Evolutionary conservation across 176 grass and related monocot genomes (phyloP).

Genomic region (Olyra latifolia): DNA sequence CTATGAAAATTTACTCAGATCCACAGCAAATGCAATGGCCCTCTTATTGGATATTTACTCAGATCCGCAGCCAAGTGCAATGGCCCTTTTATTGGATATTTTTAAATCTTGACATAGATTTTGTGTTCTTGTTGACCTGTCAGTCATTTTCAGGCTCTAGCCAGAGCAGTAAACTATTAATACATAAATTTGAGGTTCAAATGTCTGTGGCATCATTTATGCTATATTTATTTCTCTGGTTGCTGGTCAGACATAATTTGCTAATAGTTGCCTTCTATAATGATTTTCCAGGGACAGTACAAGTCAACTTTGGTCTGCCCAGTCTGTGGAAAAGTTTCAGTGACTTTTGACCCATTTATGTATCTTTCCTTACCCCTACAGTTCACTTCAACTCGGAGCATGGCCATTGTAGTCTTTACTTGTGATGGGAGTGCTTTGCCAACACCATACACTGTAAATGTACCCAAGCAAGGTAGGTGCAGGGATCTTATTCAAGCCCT

Average conservation of each 20-base stretch:
- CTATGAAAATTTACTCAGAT: background rate
- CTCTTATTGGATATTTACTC: background rate
- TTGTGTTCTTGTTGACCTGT: background rate
- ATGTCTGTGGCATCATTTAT: background rate
- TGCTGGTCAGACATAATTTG: conserved; percentile 13
- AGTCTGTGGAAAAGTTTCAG: conserved; percentile 89
- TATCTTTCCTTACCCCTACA: conserved; percentile 97
- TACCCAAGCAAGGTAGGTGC: conserved; percentile 92
- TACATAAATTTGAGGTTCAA: background rate
- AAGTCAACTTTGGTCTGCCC: conserved; percentile 99
- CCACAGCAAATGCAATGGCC: background rate
- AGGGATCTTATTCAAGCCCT: conserved; percentile 85
- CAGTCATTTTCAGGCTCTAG: background rate
- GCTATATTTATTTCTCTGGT: conserved; percentile 21
- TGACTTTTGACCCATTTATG: conserved; percentile 99
- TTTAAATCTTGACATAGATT: conserved; percentile 1
- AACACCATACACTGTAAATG: conserved; percentile 78
- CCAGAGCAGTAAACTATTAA: background rate
- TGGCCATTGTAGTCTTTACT: conserved; percentile 72
- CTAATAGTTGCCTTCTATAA: conserved; percentile 4
- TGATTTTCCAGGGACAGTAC: conserved; percentile 79
- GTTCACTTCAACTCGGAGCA: conserved; percentile 79
- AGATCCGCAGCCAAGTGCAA: no score
- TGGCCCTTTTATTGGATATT: no score
- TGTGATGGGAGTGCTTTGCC: conserved; percentile 67